These are phyloP conservation scores for Eucalyptus lansdowneana DNA, from an alignment of 345 rosid genomes.

Conservation along the genomic window DNA sequence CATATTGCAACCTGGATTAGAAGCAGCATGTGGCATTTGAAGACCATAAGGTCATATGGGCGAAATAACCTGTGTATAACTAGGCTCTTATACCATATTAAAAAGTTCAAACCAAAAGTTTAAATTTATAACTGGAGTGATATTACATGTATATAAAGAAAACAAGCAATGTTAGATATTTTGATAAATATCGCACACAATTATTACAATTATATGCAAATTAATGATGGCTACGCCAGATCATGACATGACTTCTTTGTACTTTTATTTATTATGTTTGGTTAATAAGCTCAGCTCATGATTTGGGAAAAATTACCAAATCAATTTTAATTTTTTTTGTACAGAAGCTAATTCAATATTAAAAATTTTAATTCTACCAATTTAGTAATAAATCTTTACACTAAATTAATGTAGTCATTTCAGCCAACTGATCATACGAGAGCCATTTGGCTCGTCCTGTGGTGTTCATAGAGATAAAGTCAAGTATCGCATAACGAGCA, in stretches of 20 bases:
- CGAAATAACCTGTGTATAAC: not conserved
- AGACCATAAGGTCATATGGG: not conserved
- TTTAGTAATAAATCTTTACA: too few relatives aligned
- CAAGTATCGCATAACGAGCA: not conserved
- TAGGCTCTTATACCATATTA: not conserved
- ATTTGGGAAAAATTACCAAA: too few relatives aligned
- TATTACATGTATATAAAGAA: too few relatives aligned
- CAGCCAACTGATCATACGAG: not conserved
- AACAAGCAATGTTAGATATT: too few relatives aligned
- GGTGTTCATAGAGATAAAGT: not conserved
- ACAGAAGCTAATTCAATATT: too few relatives aligned
- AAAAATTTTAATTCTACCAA: too few relatives aligned
- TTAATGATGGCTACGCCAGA: not conserved
- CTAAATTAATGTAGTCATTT: too few relatives aligned
- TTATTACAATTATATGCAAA: not conserved
- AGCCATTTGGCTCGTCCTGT: not conserved
- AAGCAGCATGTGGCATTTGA: not conserved
- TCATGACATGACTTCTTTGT: not conserved
- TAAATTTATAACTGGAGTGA: too few relatives aligned
- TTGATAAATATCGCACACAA: not conserved
- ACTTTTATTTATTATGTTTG: not conserved
- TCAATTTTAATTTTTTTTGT: not conserved
- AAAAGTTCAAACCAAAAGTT: not conserved
- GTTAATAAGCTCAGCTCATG: not conserved
- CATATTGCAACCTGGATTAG: not conserved